These are phyloP conservation scores for Metarhizium sp. DNA, from an alignment of 2,329 filamentous ascomycete genomes.

Conservation along the genomic window DNA sequence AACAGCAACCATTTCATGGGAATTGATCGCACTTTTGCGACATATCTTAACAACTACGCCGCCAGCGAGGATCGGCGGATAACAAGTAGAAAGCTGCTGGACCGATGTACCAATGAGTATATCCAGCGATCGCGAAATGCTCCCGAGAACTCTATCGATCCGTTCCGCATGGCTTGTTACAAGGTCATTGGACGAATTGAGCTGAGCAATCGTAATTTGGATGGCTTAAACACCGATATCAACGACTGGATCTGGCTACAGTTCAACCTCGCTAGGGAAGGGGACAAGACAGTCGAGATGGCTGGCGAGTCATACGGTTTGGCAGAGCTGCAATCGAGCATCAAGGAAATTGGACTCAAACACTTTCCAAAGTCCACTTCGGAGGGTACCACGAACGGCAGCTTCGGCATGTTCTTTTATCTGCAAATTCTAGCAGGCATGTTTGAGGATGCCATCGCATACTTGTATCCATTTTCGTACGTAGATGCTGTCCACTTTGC, in stretches of 20 bases:
- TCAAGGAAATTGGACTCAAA: constrained; percentile 80
- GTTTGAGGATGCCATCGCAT: constrained; percentile 89
- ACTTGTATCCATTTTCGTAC: constrained; percentile 85
- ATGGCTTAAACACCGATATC: constrained; percentile 53
- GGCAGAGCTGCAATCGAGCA: constrained; percentile 63
- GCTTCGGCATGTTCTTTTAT: constrained; percentile 87
- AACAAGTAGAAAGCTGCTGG: constrained; percentile 63
- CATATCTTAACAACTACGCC: constrained; percentile 79
- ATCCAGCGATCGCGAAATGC: constrained; percentile 76
- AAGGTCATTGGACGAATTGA: constrained; percentile 85
- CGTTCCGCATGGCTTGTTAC: constrained; percentile 94
- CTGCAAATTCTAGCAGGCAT: constrained; percentile 83
- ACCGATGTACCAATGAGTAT: constrained; percentile 84
- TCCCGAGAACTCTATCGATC: constrained; percentile 80
- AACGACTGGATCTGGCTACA: constrained; percentile 67
- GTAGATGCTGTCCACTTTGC: constrained; percentile 93
- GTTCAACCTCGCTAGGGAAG: constrained; percentile 59
- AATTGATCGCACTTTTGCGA: constrained; percentile 82
- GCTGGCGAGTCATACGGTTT: constrained; percentile 58
- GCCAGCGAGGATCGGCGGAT: constrained; percentile 68
- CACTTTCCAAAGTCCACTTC: constrained; percentile 76
- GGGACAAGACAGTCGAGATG: constrained; percentile 53
- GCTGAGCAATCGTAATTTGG: constrained; percentile 53
- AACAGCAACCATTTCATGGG: constrained; percentile 76
- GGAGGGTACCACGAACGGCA: constrained; percentile 65